Evolutionary conservation across 1,139 yeast species (phyloP).

Genomic region (Kodamaea sp.): DNA sequence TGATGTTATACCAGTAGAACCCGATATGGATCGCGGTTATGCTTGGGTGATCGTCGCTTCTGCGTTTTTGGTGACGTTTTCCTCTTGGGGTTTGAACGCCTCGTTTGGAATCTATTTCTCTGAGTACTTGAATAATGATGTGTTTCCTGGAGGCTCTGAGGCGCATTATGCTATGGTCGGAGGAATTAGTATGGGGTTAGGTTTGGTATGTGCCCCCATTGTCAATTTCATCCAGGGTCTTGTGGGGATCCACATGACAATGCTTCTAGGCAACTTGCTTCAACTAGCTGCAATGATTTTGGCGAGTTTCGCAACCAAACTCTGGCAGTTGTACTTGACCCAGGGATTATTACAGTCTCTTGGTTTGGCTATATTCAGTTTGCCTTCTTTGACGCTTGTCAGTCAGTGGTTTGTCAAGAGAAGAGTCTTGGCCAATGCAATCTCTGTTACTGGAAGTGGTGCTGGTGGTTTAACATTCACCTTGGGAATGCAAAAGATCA

Average conservation of each 20-base stretch:
- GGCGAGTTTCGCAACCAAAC: constrained; percentile 61
- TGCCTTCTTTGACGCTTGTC: constrained; percentile 42
- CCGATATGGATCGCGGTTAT: constrained; percentile 55
- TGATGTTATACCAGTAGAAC: neutral
- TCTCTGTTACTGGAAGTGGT: constrained; percentile 63
- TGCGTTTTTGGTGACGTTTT: constrained; percentile 45
- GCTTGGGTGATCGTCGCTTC: constrained; percentile 69
- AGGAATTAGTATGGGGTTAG: constrained; percentile 61
- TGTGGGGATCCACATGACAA: constrained; percentile 14
- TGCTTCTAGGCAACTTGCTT: constrained; percentile 30
- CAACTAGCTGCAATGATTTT: constrained; percentile 48
- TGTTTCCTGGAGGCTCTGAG: constrained; percentile 57
- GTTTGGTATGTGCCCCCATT: constrained; percentile 60
- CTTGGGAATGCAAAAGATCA: constrained; percentile 48
- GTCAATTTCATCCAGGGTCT: constrained; percentile 21
- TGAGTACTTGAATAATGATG: constrained; percentile 46
- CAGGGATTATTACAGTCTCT: constrained; percentile 67
- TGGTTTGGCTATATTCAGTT: constrained; percentile 51
- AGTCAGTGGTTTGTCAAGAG: constrained; percentile 54
- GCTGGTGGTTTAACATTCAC: constrained; percentile 61
- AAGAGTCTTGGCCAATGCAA: constrained; percentile 59
- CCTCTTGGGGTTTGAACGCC: constrained; percentile 76
- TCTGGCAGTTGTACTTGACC: constrained; percentile 65
- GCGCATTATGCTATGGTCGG: constrained; percentile 70
- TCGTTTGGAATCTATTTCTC: constrained; percentile 68